Evolutionary conservation across 805 yeast genomes (phyloP).

Genomic region (Lipomyces yamanashiensis): DNA sequence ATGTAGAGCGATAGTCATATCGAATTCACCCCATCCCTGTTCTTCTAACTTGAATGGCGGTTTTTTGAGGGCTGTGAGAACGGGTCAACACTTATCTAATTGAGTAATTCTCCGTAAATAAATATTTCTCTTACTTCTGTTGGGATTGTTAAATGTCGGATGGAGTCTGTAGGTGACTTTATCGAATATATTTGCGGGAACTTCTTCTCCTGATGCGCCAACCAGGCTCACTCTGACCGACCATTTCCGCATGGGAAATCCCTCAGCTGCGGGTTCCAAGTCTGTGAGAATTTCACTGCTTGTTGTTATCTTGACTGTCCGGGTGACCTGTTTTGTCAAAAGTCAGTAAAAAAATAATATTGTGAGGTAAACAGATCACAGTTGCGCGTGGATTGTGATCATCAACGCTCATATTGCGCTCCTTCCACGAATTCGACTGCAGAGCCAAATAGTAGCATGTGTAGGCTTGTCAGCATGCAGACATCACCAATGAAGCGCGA

Average conservation of each 20-base stretch:
- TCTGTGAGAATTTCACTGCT: conserved; percentile 64
- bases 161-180: conserved; percentile 91
- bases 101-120: background rate
- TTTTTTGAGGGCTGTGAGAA: conserved; percentile 59
- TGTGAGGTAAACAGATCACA: background rate
- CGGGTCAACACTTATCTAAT: background rate
- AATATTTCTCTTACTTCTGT: conserved; percentile 51
- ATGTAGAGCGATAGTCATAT: conserved; percentile 77
- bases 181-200: conserved; percentile 87
- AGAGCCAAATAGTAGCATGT: too few relatives aligned
- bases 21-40: conserved; percentile 99
- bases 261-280: conserved; percentile 82
- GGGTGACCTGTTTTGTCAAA: conserved; percentile 17
- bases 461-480: too few relatives aligned
- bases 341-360: background rate
- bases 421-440: too few relatives aligned
- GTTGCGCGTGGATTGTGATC: background rate
- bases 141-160: conserved; percentile 92
- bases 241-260: conserved; percentile 96
- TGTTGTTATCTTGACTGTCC: conserved; percentile 34
- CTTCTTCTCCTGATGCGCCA: conserved; percentile 77
- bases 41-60: conserved; percentile 88
- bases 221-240: conserved; percentile 74
- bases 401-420: too few relatives aligned
- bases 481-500: too few relatives aligned